These are phyloP conservation scores for Pistacia atlantica DNA, from an alignment of 345 rosid species.

Conservation along the genomic window DNA sequence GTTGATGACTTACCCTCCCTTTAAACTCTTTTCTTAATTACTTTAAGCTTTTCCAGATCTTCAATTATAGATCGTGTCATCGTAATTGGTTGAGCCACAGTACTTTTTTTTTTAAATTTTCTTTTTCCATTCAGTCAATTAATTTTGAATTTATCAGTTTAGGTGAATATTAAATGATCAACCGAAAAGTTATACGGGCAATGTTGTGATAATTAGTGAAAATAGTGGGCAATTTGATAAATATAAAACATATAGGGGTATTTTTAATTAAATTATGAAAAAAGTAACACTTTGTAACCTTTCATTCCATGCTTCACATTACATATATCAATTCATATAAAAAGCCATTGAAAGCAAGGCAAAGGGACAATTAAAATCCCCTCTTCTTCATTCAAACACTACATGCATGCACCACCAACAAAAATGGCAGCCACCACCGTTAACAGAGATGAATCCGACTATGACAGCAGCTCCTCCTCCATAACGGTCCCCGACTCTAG, in stretches of 20 bases:
- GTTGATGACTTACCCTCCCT: constrained; percentile 46
- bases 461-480: constrained; percentile 61
- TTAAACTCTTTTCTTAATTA: constrained; percentile 11
- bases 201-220: too few relatives aligned
- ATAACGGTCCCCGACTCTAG: constrained; percentile 68
- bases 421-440: constrained; percentile 46
- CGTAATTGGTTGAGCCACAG: too few relatives aligned
- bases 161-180: too few relatives aligned
- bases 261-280: too few relatives aligned
- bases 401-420: constrained; percentile 12
- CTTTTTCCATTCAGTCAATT: too few relatives aligned
- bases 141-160: too few relatives aligned
- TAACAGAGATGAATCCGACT: constrained; percentile 59
- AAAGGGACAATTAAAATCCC: constrained; percentile 12
- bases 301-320: constrained; percentile 11
- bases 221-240: too few relatives aligned
- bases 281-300: too few relatives aligned
- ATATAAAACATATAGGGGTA: too few relatives aligned
- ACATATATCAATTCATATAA: constrained; percentile 29
- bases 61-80: not conserved
- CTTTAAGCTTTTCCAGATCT: constrained; percentile 25
- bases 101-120: too few relatives aligned
- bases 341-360: not conserved
- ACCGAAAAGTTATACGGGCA: too few relatives aligned
- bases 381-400: not conserved